Evolutionary conservation across 306 rosid species (phyloP).

Genomic region (Cucumis cinereus): DNA sequence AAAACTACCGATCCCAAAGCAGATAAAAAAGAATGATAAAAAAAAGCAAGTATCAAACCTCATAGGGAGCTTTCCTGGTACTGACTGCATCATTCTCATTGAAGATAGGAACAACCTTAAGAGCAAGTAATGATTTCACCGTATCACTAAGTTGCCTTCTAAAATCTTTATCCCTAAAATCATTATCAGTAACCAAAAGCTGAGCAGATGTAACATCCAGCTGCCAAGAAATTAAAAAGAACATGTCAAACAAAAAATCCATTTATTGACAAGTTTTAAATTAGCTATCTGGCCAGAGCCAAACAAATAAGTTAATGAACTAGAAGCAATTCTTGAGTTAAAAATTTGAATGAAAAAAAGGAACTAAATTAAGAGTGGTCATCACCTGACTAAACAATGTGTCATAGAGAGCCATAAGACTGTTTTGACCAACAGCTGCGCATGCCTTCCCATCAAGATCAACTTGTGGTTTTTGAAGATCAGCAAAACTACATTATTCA

Average conservation of each 20-base stretch:
- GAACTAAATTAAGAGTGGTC: background rate
- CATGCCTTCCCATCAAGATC: constrained; percentile 98
- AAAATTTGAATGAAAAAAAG: background rate
- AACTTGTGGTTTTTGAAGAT: constrained; percentile 90
- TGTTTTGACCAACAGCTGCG: constrained; percentile 92
- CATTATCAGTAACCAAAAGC: constrained; percentile 89
- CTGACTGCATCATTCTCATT: constrained; percentile 97
- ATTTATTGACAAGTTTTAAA: background rate
- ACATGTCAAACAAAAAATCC: constrained; percentile 2
- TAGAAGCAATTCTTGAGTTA: background rate
- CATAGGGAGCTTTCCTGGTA: constrained; percentile 95
- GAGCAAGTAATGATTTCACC: constrained; percentile 49
- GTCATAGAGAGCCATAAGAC: constrained; percentile 93
- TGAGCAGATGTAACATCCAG: constrained; percentile 91
- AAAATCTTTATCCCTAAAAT: constrained; percentile 85
- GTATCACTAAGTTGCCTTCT: constrained; percentile 79
- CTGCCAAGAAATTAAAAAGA: constrained; percentile 29
- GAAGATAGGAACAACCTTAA: constrained; percentile 78
- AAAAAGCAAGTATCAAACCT: constrained; percentile 34
- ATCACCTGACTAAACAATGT: constrained; percentile 77
- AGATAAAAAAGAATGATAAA: background rate
- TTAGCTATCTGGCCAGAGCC: background rate
- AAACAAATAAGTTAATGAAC: background rate
- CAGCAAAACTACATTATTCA: constrained; percentile 56
- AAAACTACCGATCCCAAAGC: background rate